phyloP scores from a whole-genome alignment of 495 filamentous ascomycete species.

The Penicillium coffeae region DNA sequence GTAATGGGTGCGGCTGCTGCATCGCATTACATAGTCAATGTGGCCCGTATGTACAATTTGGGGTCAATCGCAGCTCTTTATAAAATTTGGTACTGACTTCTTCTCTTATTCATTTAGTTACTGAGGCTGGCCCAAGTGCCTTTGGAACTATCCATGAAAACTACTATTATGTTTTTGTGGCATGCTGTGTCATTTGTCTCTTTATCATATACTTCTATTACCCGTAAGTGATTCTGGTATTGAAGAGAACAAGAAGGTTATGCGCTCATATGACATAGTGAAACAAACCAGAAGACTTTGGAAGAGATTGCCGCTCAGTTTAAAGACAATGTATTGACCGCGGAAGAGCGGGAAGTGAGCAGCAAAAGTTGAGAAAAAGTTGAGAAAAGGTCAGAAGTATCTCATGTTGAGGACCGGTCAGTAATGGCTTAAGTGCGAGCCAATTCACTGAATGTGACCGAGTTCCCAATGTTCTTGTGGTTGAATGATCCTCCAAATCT shows the following conservation, averaged over 20 bases:
- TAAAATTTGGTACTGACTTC: background rate
- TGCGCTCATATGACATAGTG: conserved; percentile 19
- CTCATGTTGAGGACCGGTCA: too few relatives aligned
- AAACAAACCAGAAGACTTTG: conserved; percentile 54
- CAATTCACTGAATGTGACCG: too few relatives aligned
- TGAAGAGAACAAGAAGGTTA: too few relatives aligned
- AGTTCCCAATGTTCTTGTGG: too few relatives aligned
- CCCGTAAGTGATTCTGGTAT: conserved; percentile 35
- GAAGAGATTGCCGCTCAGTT: conserved; percentile 58
- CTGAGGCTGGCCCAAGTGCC: conserved; percentile 55
- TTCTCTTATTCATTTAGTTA: too few relatives aligned
- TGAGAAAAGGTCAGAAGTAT: too few relatives aligned
- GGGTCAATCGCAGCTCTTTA: background rate
- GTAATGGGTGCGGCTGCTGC: conserved; percentile 57
- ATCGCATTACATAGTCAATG: conserved; percentile 57
- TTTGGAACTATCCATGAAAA: conserved; percentile 57
- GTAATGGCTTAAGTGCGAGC: too few relatives aligned
- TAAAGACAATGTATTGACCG: conserved; percentile 55
- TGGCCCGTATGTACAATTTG: conserved; percentile 34
- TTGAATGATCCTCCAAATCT: too few relatives aligned
- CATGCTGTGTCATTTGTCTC: conserved; percentile 48
- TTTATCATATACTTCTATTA: conserved; percentile 51
- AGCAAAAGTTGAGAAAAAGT: too few relatives aligned
- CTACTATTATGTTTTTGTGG: conserved; percentile 59
- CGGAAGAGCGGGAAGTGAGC: too few relatives aligned